phyloP scores from a whole-genome alignment of 2,329 filamentous ascomycete species.

The Xylogone sp. region DNA sequence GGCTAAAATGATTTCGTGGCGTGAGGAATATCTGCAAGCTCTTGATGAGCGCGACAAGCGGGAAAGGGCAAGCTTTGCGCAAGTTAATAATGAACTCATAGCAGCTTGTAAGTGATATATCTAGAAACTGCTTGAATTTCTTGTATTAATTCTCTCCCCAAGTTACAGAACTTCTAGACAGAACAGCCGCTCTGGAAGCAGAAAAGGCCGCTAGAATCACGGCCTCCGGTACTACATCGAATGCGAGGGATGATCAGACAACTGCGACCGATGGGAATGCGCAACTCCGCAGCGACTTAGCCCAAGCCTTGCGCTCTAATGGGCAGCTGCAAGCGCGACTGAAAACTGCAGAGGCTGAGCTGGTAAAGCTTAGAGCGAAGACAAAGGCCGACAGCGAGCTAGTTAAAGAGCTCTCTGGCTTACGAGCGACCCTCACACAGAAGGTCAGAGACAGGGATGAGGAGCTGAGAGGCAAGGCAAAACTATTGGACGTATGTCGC shows the following conservation, averaged over 20 bases:
- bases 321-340: conserved; percentile 64
- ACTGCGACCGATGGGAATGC: conserved; percentile 27
- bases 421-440: conserved; percentile 58
- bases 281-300: conserved; percentile 65
- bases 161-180: conserved; percentile 66
- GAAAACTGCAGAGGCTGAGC: conserved; percentile 57
- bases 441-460: conserved; percentile 78
- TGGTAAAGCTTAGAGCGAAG: conserved; percentile 58
- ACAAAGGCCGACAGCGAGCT: conserved; percentile 55
- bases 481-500: conserved; percentile 66
- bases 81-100: conserved; percentile 63
- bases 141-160: neutral
- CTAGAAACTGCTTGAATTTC: neutral
- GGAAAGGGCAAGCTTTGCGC: conserved; percentile 57
- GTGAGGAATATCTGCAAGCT: conserved; percentile 74
- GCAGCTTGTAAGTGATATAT: conserved; percentile 62
- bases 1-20: conserved; percentile 49
- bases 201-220: conserved; percentile 41
- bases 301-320: conserved; percentile 72
- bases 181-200: conserved; percentile 59
- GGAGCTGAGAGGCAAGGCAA: conserved; percentile 78
- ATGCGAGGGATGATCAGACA: conserved; percentile 20
- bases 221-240: conserved; percentile 24
- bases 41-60: conserved; percentile 68
- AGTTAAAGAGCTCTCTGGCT: conserved; percentile 58